Conservation (phyloP, 495 filamentous ascomycete species). For the Xylaria telfairii region DNA sequence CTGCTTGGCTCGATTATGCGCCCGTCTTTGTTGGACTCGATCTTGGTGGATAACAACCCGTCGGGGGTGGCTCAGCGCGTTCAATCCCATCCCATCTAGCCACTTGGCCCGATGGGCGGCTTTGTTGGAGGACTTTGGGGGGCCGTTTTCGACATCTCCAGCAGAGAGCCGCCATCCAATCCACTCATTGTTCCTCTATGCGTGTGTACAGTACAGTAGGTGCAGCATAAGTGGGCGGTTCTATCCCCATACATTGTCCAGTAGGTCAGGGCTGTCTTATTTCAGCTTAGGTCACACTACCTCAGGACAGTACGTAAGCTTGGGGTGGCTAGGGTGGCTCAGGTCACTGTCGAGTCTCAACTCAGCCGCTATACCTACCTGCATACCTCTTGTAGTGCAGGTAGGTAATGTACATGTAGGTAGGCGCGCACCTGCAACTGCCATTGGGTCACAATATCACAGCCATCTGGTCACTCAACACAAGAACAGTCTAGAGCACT, state of each 20-base stretch:
- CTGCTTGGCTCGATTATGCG: slow-evolving; percentile 20
- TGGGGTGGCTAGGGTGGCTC: too few species aligned
- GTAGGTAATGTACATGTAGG: too few species aligned
- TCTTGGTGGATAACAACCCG: slow-evolving; percentile 16
- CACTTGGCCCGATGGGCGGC: neutral
- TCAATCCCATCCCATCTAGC: slow-evolving; percentile 5
- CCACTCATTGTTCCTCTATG: too few species aligned
- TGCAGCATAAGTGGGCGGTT: neutral
- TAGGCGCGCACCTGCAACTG: neutral
- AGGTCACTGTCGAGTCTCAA: too few species aligned
- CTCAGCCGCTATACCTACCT: too few species aligned
- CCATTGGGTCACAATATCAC: neutral
- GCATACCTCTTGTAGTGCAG: too few species aligned
- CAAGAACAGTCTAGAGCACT: neutral
- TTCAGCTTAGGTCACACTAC: too few species aligned
- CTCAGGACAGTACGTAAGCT: too few species aligned
- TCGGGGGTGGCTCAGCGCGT: slow-evolving; percentile 26
- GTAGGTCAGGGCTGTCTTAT: too few species aligned
- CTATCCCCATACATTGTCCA: too few species aligned
- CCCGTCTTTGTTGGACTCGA: neutral
- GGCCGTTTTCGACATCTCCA: slow-evolving; percentile 1
- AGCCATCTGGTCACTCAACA: neutral
- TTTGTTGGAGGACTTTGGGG: slow-evolving; percentile 5
- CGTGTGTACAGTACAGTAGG: neutral
- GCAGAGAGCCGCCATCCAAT: slow-evolving; percentile 8